A percentile compares a stretch with the other conserved stretches of the same genome.
phyloP scores from a whole-genome alignment of 2,329 filamentous ascomycete genomes.

The Knufia fluminis region DNA sequence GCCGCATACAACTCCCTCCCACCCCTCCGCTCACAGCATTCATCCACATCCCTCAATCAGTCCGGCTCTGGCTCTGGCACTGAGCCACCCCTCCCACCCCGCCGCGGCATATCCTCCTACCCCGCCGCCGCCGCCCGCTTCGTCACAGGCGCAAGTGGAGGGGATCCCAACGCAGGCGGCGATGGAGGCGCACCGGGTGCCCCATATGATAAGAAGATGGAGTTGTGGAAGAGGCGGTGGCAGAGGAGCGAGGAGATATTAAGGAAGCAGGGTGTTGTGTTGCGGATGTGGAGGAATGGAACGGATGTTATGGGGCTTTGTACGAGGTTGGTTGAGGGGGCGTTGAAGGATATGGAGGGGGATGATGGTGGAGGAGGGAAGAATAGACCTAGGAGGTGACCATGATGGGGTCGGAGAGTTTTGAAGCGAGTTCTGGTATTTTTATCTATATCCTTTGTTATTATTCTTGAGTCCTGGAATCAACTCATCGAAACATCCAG shows the following conservation, averaged over 20 bases:
- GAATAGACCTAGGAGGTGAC: background rate
- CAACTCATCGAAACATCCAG: too few species aligned
- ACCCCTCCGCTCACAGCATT: slow-evolving; percentile 18
- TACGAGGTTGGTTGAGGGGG: slow-evolving; percentile 34
- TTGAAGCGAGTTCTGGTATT: too few species aligned
- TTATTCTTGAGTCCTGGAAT: too few species aligned
- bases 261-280: slow-evolving; percentile 32
- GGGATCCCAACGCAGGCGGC: slow-evolving; percentile 16
- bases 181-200: slow-evolving; percentile 13
- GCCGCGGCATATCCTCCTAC: slow-evolving; percentile 23
- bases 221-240: slow-evolving; percentile 42
- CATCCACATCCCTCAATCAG: slow-evolving; percentile 10
- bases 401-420: too few species aligned
- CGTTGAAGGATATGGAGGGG: slow-evolving; percentile 24
- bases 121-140: slow-evolving; percentile 26
- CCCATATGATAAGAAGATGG: slow-evolving; percentile 37
- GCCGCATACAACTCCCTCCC: slow-evolving; percentile 22
- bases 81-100: slow-evolving; percentile 26
- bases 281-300: slow-evolving; percentile 39
- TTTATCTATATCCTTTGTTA: too few species aligned
- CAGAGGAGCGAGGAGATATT: slow-evolving; percentile 36
- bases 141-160: slow-evolving; percentile 21
- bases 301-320: slow-evolving; percentile 37
- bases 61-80: slow-evolving; percentile 23
- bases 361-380: background rate